A percentile compares a stretch with the other conserved stretches of the same genome.
Evolutionary conservation across 345 rosid genomes (phyloP).

Genomic region (Murraya paniculata): DNA sequence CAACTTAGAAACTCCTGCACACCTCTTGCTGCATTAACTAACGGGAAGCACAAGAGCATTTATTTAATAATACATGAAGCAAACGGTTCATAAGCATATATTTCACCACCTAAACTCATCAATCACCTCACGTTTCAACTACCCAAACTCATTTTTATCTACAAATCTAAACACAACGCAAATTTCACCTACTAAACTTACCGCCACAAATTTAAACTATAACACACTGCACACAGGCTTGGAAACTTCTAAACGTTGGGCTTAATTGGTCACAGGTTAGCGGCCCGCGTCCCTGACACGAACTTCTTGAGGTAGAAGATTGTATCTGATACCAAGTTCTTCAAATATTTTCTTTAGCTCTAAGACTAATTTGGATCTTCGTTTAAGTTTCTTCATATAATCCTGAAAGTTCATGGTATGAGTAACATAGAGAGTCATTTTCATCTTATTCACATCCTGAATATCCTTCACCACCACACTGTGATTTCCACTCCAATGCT

Average conservation of each 20-base stretch:
- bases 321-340: constrained; percentile 51
- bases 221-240: too few relatives aligned
- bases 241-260: background rate
- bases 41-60: too few relatives aligned
- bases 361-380: constrained; percentile 60
- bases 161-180: too few relatives aligned
- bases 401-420: constrained; percentile 79
- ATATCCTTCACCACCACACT: constrained; percentile 59
- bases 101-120: too few relatives aligned
- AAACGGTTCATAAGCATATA: too few relatives aligned
- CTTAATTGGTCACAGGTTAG: background rate
- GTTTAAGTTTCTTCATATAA: constrained; percentile 41
- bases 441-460: constrained; percentile 69
- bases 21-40: too few relatives aligned
- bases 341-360: constrained; percentile 60
- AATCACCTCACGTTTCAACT: too few relatives aligned
- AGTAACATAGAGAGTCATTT: constrained; percentile 50
- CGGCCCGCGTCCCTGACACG: constrained; percentile 26
- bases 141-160: too few relatives aligned
- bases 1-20: too few relatives aligned
- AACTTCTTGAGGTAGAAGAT: constrained; percentile 67
- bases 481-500: constrained; percentile 55
- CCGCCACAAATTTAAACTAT: too few relatives aligned
- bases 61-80: too few relatives aligned
- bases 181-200: too few relatives aligned